These are phyloP conservation scores for Dendrocalamus latiflorus DNA, from an alignment of 202 grass and related monocot genomes.

Conservation along the genomic window DNA sequence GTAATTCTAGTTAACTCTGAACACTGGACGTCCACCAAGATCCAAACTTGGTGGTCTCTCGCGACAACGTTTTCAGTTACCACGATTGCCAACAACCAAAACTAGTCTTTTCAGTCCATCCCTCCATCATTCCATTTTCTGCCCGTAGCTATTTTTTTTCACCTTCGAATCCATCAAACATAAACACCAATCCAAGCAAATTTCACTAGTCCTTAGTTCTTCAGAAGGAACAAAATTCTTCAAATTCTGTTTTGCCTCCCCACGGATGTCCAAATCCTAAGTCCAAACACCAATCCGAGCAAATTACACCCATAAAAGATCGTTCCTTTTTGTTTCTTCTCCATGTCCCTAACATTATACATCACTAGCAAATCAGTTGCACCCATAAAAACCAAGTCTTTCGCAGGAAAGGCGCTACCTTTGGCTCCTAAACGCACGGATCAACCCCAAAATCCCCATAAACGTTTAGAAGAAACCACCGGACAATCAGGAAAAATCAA, in stretches of 20 bases:
- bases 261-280: too few relatives aligned
- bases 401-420: not conserved
- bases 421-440: not conserved
- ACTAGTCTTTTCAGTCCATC: too few relatives aligned
- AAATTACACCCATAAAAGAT: not conserved
- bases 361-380: not conserved
- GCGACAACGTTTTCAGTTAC: too few relatives aligned
- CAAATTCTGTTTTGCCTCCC: too few relatives aligned
- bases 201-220: not conserved
- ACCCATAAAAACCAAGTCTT: not conserved
- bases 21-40: too few relatives aligned
- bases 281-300: not conserved
- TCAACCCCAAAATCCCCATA: not conserved
- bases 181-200: too few relatives aligned
- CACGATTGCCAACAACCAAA: too few relatives aligned
- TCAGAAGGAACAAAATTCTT: not conserved
- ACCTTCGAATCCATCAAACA: not conserved
- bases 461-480: not conserved
- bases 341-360: not conserved
- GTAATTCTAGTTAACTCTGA: not conserved
- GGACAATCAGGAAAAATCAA: not conserved
- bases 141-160: too few relatives aligned
- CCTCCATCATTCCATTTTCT: too few relatives aligned
- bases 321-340: not conserved
- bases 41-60: too few relatives aligned